Percentiles rank a stretch among this genome's conserved stretches.
Conservation (phyloP, 1,284 basidiomycete genomes). For the Inonotus obliquus region DNA sequence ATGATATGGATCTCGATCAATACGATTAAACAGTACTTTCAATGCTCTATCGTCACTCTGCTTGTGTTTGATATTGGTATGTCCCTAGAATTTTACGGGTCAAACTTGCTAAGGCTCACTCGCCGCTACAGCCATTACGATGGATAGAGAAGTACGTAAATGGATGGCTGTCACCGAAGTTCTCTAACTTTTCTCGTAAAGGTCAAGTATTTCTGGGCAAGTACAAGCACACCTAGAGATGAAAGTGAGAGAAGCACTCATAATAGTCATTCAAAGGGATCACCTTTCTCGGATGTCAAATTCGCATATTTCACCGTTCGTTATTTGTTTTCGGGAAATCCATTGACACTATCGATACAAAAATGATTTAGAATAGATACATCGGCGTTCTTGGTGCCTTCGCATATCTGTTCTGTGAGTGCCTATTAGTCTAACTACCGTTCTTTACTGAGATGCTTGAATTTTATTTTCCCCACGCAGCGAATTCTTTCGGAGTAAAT, state of each 20-base stretch:
- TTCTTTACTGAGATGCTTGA: not conserved
- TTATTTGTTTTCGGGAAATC: not conserved
- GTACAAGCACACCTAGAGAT: not conserved
- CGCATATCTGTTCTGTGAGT: not conserved
- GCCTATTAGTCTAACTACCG: not conserved
- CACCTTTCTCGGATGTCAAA: not conserved
- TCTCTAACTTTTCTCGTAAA: not conserved
- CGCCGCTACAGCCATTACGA: not conserved
- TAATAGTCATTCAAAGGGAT: not conserved
- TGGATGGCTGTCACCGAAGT: not conserved
- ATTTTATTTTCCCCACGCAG: not conserved
- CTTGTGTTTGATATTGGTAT: not conserved
- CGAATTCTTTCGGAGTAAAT: not conserved
- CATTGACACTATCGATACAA: not conserved
- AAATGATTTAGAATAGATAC: not conserved
- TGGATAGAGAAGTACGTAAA: not conserved
- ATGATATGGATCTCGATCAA: not conserved
- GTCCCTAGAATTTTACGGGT: not conserved
- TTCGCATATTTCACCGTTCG: not conserved
- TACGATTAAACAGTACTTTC: not conserved
- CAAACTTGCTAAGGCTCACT: not conserved
- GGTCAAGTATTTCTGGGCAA: not conserved
- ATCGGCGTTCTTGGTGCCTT: not conserved
- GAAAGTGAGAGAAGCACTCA: too few species aligned
- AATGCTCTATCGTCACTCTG: not conserved